Conservation (phyloP, 129 eudicot species). For the Tagetes erecta region DNA sequence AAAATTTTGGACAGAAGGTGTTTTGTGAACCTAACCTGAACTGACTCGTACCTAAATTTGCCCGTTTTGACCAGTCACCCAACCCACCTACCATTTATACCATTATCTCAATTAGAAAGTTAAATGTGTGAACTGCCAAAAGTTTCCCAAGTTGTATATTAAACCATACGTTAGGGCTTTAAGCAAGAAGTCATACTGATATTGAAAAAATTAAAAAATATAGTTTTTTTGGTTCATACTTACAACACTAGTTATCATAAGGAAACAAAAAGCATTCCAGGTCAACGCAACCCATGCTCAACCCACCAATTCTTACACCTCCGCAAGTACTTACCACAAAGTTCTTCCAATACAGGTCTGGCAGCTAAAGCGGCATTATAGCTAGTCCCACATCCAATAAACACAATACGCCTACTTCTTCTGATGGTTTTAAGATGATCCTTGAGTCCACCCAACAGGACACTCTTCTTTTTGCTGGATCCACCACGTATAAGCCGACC, state of each 20-base stretch:
- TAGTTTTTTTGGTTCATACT: neutral
- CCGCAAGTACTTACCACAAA: constrained; percentile 60
- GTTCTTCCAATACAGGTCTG: constrained; percentile 91
- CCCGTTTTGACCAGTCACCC: neutral
- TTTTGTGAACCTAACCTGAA: neutral
- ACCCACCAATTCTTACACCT: neutral
- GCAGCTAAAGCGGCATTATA: constrained; percentile 98
- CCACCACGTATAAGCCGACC: constrained; percentile 97
- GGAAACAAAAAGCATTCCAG: neutral
- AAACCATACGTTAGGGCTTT: neutral
- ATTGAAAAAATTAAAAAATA: neutral
- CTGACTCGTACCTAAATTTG: neutral
- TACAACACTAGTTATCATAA: neutral
- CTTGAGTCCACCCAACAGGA: constrained; percentile 88
- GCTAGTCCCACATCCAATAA: constrained; percentile 98
- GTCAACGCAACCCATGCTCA: neutral
- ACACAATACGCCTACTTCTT: constrained; percentile 90
- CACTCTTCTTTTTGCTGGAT: constrained; percentile 73
- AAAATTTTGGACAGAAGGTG: neutral
- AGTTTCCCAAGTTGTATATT: neutral
- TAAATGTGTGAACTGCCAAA: neutral
- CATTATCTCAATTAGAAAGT: neutral
- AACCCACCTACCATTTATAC: neutral
- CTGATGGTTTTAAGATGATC: constrained; percentile 94
- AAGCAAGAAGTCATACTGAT: neutral